phyloP scores from a whole-genome alignment of 2,329 filamentous ascomycete species.

The Pseudogymnoascus sp. region DNA sequence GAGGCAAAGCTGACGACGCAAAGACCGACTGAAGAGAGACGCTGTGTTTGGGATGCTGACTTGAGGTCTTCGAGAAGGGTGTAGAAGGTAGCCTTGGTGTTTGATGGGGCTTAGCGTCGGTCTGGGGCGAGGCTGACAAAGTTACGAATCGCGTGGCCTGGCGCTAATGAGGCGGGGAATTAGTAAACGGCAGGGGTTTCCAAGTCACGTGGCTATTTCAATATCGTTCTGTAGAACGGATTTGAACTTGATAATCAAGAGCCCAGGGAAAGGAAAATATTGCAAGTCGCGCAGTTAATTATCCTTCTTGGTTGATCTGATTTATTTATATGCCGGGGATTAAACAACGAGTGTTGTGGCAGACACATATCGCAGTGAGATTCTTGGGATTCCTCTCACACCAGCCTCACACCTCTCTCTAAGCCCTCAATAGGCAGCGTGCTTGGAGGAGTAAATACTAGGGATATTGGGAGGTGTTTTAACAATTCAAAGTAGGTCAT shows the following conservation, averaged over 20 bases:
- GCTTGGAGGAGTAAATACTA: not conserved
- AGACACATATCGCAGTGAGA: not conserved
- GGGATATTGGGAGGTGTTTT: not conserved
- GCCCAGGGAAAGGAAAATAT: not conserved
- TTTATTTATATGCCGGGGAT: too few species aligned
- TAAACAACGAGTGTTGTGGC: not conserved
- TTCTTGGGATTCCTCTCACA: not conserved
- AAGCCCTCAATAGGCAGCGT: not conserved
- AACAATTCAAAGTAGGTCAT: too few species aligned
- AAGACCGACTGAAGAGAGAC: not conserved
- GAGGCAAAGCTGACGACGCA: not conserved
- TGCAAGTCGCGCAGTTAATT: not conserved
- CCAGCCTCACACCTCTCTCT: not conserved
- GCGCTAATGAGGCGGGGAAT: not conserved
- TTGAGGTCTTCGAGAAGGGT: conserved; percentile 6
- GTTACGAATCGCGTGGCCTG: conserved; percentile 1
- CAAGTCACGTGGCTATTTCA: not conserved
- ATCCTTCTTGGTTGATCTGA: not conserved
- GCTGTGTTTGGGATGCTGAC: not conserved
- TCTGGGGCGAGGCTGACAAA: conserved; percentile 1
- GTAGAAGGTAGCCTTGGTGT: conserved; percentile 6
- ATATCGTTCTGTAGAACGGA: not conserved
- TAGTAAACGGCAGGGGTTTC: not conserved
- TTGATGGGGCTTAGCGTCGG: not conserved
- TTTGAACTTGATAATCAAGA: not conserved